Base-by-base conservation (phyloP, 23 red algal species). In the Gracilaria domingensis region DNA sequence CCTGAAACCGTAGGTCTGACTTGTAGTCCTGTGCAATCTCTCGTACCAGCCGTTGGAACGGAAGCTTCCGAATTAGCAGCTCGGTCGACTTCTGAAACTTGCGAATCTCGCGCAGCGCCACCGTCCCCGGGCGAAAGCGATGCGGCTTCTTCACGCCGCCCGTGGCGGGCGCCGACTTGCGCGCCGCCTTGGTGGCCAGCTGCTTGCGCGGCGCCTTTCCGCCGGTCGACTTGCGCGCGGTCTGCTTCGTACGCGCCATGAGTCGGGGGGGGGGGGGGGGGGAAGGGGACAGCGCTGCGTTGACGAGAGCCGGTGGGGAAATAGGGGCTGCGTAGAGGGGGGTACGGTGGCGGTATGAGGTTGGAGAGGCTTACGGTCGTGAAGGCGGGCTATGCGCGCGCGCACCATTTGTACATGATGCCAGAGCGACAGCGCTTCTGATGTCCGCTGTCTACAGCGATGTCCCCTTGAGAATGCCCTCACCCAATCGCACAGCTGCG, bases 1-100 rank as follows among this genome's bases (percentile, higher is more conserved):
- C 74, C 79, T 98, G 95, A 36, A 98, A 98, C 30, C 95, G 90
- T 32, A 97, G 78, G 74, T 97, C 95, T 16, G 95, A 94, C 87
- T 97, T 97, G 87, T 95, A 98, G 76, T 98, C 95, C 79, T 98
- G 95, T 0, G 95, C 95, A 33, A 98, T 98, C 44, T 98, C 95
- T 4, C 95, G 91, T 4, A 98, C 95, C 16, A 98, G 80, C 21
- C 95, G 91, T 73, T 98, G 95, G 87, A 98, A 98, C 12, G 95
- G 95, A 26, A 98, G 86, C 79, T 98, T 98, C 38, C 95, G 95
- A 50, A 98, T 94, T 29, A 98, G 91, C 24, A 98, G 87, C 84
- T 98, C 95, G 36, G 95, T 98, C 6, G 86, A 92, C 81, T 98
- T 98, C 50, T 98, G 95, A 73, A 91, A 98, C 53, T 90, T 88